Base-by-base conservation (phyloP, 306 rosid species). In the Rosa chinensis region DNA sequence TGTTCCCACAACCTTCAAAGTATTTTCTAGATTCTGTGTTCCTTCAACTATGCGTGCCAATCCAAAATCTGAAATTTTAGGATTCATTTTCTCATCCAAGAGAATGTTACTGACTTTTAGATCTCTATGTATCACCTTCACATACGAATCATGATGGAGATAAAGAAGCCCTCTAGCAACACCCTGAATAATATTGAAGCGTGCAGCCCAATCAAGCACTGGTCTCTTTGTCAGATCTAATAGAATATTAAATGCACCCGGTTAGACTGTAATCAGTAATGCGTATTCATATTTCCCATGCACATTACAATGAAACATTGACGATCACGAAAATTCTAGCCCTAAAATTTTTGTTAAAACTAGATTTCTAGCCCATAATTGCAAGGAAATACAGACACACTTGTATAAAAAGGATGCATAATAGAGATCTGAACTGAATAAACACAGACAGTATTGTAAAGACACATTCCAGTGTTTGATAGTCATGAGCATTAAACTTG, bases 11-110 rank as follows among this genome's bases (percentile, higher is more conserved):
- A 85, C 70, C 47, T 80, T 56, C 3, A 11, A 40, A 5, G 85
- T 85, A 23, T 70, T 81, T 44, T 42, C 83, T 52, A 73, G 67
- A 74, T n/a, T 28, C 2, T 69, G 35, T 1, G 78, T 80, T 37
- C 58, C 73, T 35, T 74, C 59, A 18, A 85, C 76, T 6, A 78
- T 77, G 13, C 70, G 70, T 8, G 88, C 81, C 78, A 85, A 69
- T 55, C 83, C 85, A 40, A 85, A 85, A 64, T 85, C 79, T 13
- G 78, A 83, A 32, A 78, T 82, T 32, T 85, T 85, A 0, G 88
- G 77, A 21, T 82, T 85, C 84, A 85, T 82, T 10, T 85, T 72
- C 25, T 44, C 82, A 73, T 82, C 82, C 63, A 82, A 56, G 76
- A 82, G 79, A 73, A 82, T 78, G 43, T 82, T 82, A 35, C 76